Evolutionary conservation across 805 yeast genomes (phyloP), one percentile per base, ranked within the genome.

Genomic region (Isabelozyma rhagii): DNA sequence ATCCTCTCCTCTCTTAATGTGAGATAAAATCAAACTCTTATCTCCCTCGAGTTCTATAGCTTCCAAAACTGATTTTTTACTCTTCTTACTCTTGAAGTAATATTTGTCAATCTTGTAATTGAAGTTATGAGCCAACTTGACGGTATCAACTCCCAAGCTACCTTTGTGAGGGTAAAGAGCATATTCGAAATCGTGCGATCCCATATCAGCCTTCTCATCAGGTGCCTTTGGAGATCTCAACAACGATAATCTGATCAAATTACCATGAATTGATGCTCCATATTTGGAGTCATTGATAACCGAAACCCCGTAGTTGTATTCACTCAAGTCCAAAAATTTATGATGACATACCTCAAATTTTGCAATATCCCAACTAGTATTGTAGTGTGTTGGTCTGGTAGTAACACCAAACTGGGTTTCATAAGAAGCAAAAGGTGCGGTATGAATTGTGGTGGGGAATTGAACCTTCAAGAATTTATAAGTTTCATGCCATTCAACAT

Each of bases 321-420:
- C 98, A 25, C 96, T 87, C 59, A 88, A 83, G 64, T 93, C 99
- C 58, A 96, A 93, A 70, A 89, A 93, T 62, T 89, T 89, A 67
- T 94, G 99, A 61, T 87, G 90, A 61, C 97, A 89, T 9, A 91
- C 97, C 69, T 93, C 99, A 67, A 93, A 93, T 66, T 91, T 92
- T 50, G 98, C 98, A 34, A 87, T 86, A 61, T 93, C 99, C 98
- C 98, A 93, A 0, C 89, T 75, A 0, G 99, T 93, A 65, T 93
- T 94, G 72, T 77, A 93, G 68, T 93, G 97, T 0, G 98, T 93
- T 44, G 98, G 96, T 56, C 98, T 82, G 60, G 81, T 84, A 5
- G 96, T 93, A 43, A 88, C 69, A 47, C 99, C 99, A 68, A 89
- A 93, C 66, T 92, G 97, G 2, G 97, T 91, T 67, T 93, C 99